Conservation (phyloP, 805 yeast genomes). For the Lachancea mirantina region DNA sequence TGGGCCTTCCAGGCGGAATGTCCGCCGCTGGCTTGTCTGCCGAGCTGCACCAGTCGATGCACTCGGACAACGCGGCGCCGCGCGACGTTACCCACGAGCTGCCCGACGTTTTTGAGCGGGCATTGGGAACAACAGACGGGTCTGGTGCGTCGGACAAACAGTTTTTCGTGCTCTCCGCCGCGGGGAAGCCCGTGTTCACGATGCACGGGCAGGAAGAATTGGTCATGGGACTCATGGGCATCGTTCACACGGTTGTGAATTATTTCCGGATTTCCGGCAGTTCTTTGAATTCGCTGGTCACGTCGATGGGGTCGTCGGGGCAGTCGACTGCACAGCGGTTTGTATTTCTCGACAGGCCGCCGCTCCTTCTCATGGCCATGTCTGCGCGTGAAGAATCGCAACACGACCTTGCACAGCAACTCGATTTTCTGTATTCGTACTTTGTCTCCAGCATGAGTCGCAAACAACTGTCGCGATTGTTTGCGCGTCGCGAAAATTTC, state of each 20-base stretch:
- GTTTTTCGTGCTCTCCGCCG: constrained; percentile 69
- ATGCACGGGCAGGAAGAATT: constrained; percentile 65
- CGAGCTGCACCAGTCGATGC: constrained; percentile 9
- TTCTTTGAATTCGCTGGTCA: constrained; percentile 29
- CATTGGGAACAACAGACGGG: not conserved
- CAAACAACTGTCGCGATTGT: constrained; percentile 64
- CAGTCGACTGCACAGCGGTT: constrained; percentile 29
- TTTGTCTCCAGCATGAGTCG: constrained; percentile 77
- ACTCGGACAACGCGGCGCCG: constrained; percentile 5
- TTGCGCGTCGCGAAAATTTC: constrained; percentile 64
- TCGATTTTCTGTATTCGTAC: constrained; percentile 68
- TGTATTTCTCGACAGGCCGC: constrained; percentile 54
- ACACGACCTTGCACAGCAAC: constrained; percentile 49
- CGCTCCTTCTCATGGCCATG: constrained; percentile 68
- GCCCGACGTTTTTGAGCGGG: constrained; percentile 19
- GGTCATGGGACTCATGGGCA: constrained; percentile 65
- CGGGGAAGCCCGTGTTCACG: constrained; percentile 85
- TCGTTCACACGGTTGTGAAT: constrained; percentile 71
- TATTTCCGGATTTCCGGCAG: constrained; percentile 52
- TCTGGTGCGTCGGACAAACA: constrained; percentile 42
- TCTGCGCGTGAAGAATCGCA: constrained; percentile 49
- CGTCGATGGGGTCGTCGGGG: not conserved
- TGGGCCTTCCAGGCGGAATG: too few relatives aligned
- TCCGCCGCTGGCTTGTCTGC: constrained; percentile 6
- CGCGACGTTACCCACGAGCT: constrained; percentile 27